Base-by-base conservation (phyloP, 192 early-diverging fungal genomes). In the Umbelopsis vinacea region DNA sequence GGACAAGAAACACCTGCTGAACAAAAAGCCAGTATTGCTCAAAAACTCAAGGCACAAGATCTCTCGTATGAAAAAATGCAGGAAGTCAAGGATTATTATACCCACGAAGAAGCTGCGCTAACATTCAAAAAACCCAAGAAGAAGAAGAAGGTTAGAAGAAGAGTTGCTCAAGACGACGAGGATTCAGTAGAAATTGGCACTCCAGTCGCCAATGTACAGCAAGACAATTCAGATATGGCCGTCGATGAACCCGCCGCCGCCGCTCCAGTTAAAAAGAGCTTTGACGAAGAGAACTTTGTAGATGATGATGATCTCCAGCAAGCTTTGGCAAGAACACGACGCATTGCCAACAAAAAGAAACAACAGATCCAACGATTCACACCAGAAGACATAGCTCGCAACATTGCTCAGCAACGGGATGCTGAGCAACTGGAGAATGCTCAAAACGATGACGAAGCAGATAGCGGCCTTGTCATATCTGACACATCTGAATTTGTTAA, bases 251-350 rank as follows among this genome's bases (percentile, higher is more conserved):
- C 33, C 10, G 4, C 55, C 21, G 19, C 67, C 5, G 22, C 43
- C 7, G n/a, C n/a, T n/a, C 10, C 29, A 38, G 24, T 50, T 17
- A 19, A 45, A 35, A 67, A 33, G 38, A 33, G 52, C 15, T 45
- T 67, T 69, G 77, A 81, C 26, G 88, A 92, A n/a, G 71, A 87
- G 14, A 96, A 93, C 73, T 91, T 91, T 83, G 95, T 97, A 17
- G 97, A 98, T 71, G 97, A 98, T 75, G 96, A 97, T 71, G 97
- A 98, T 66, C 75, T 98, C 47, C 95, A 97, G 70, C 75, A 79
- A 23, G 93, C 95, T 11, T 79, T 98, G n/a, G 89, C 95, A 0
- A 79, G 87, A 11, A 84, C 93, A 14, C 85, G 97, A 45, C 77
- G 89, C 23, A 60, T 88, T 45, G 89, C 88, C 0, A 81, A 81